Base-by-base conservation (phyloP, 768 basidiomycete genomes). In the Mycena olivaceomarginata region DNA sequence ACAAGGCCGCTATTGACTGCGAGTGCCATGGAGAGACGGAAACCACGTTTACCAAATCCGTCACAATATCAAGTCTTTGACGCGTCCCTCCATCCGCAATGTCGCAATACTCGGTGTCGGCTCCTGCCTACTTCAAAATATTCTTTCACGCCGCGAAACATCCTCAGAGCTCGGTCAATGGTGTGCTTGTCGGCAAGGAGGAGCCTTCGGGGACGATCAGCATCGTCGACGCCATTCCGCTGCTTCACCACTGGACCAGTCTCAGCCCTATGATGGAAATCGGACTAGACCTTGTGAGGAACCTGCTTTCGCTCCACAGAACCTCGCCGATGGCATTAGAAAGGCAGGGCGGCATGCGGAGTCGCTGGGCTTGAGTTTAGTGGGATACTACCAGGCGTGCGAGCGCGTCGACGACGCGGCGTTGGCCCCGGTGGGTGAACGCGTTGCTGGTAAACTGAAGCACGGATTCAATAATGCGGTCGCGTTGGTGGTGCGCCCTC, bases 261-360 rank as follows among this genome's bases (percentile, higher is more conserved):
- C 88, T 97, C 69, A 94, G 93, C 76, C 94, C 95, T 5, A 94
- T 94, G 93, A 96, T 96, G 94, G 95, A 96, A 82, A 93, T 95
- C 76, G 96, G 95, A 37, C 89, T 96, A 56, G 94, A 95, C 80
- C 86, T 95, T 81, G 95, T 95, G 79, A 79, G 92, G 85, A 40
- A 6, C 51, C 46, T 22, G 22, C 20, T 57, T 60, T 41, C 31
- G 39, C 48, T 70, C 16, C 53, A n/a, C 66, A 18, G 43, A 59
- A 72, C 39, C 48, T 72, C 48, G 71, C 48, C 72, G 67, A 65
- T 65, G 53, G 68, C 40, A 67, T 65, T 46, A 57, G 71, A 57
- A 82, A 95, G 94, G 93, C 92, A 51, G 86, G 83, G 62, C 89
- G 90, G 77, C 88, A 94, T 76, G 94, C 94, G 9, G 89, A 89